Evolutionary conservation across 2,329 filamentous ascomycete genomes (phyloP).

Genomic region (Diaporthe aspalathi): DNA sequence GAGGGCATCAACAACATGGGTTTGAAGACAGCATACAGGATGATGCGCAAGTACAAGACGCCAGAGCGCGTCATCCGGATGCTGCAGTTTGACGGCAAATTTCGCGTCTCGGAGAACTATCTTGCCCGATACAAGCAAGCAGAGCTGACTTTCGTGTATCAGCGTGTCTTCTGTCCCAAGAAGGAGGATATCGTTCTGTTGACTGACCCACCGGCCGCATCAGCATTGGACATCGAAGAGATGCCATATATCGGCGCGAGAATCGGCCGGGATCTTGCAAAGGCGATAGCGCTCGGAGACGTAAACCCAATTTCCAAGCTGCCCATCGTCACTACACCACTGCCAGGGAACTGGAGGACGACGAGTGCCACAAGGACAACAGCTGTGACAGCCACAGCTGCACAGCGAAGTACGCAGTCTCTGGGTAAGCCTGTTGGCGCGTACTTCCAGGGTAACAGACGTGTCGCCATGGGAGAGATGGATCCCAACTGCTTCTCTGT

Average conservation of each 20-base stretch:
- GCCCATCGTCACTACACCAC: slow-evolving; percentile 58
- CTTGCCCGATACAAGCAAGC: slow-evolving; percentile 84
- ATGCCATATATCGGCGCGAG: slow-evolving; percentile 85
- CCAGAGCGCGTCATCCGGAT: slow-evolving; percentile 85
- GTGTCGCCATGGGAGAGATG: slow-evolving; percentile 72
- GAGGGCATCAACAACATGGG: slow-evolving; percentile 86
- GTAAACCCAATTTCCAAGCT: slow-evolving; percentile 91
- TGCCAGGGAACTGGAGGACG: slow-evolving; percentile 55
- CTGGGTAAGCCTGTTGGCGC: slow-evolving; percentile 63
- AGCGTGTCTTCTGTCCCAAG: slow-evolving; percentile 90
- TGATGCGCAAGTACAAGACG: slow-evolving; percentile 90
- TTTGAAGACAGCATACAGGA: slow-evolving; percentile 90
- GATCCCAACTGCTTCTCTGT: slow-evolving; percentile 70
- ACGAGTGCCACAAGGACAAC: slow-evolving; percentile 46
- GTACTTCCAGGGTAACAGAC: slow-evolving; percentile 63
- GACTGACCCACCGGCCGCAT: slow-evolving; percentile 71
- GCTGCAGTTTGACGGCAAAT: slow-evolving; percentile 90
- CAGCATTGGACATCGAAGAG: slow-evolving; percentile 68
- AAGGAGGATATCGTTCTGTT: slow-evolving; percentile 79
- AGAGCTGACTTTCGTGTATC: slow-evolving; percentile 91
- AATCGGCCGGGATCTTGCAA: slow-evolving; percentile 76
- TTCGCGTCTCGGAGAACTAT: slow-evolving; percentile 83
- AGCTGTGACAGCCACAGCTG: slow-evolving; percentile 42
- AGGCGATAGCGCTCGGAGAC: slow-evolving; percentile 81
- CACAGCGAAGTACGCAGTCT: slow-evolving; percentile 43